A percentile compares a stretch with the other conserved stretches of the same genome.
phyloP scores from a whole-genome alignment of 2,329 filamentous ascomycete genomes.

The Verticillium klebahnii region DNA sequence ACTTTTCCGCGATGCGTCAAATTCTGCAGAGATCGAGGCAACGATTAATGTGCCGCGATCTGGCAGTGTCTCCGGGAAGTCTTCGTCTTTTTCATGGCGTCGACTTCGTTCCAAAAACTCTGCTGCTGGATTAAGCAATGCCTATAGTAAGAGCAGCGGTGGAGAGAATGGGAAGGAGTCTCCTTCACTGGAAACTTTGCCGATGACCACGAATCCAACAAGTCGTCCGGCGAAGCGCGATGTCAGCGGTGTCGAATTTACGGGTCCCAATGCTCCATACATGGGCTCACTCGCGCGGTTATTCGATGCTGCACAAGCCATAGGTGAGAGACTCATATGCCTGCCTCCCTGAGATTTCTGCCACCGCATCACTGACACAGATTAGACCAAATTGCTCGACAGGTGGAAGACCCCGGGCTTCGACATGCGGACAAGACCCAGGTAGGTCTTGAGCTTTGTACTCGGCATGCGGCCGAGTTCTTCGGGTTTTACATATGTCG shows the following conservation, averaged over 20 bases:
- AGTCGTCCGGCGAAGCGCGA: constrained; percentile 70
- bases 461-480: constrained; percentile 91
- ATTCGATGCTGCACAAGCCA: constrained; percentile 87
- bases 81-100: constrained; percentile 81
- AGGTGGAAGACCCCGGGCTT: constrained; percentile 91
- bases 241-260: constrained; percentile 62
- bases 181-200: constrained; percentile 64
- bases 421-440: constrained; percentile 90
- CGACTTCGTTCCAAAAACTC: constrained; percentile 88
- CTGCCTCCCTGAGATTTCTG: background rate
- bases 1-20: constrained; percentile 68
- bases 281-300: constrained; percentile 86
- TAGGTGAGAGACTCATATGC: constrained; percentile 61
- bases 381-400: constrained; percentile 87
- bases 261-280: constrained; percentile 82
- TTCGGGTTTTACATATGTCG: constrained; percentile 96
- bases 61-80: constrained; percentile 65
- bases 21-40: constrained; percentile 39
- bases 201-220: constrained; percentile 66
- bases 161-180: constrained; percentile 47
- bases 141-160: constrained; percentile 41
- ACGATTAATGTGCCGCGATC: constrained; percentile 43
- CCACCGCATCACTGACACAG: constrained; percentile 16
- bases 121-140: constrained; percentile 50
- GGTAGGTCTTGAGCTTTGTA: constrained; percentile 89